These are phyloP conservation scores for Claviceps paspali DNA, from an alignment of 2,329 filamentous ascomycete species.

Conservation along the genomic window DNA sequence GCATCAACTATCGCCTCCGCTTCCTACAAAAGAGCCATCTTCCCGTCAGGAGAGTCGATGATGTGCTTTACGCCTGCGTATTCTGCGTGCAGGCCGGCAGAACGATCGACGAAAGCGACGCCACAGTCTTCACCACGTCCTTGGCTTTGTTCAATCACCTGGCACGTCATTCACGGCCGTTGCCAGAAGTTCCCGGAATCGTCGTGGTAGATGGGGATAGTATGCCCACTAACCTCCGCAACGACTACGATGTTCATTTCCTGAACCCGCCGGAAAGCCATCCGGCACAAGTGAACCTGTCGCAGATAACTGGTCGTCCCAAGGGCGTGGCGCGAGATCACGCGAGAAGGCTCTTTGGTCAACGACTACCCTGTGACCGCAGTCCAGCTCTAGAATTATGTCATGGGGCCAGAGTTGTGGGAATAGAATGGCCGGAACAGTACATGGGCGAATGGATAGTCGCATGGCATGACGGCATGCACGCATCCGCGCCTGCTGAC, in stretches of 20 bases:
- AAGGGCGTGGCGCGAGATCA: constrained; percentile 30
- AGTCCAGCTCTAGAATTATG: constrained; percentile 31
- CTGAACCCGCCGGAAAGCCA: constrained; percentile 23
- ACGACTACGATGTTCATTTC: constrained; percentile 41
- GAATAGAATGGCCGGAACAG: constrained; percentile 33
- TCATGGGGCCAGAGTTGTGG: constrained; percentile 32
- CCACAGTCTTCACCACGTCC: constrained; percentile 40
- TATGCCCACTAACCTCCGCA: constrained; percentile 23
- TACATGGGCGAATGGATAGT: constrained; percentile 42
- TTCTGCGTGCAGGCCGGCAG: constrained; percentile 35
- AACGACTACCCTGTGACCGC: constrained; percentile 29
- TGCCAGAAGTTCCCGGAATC: constrained; percentile 33
- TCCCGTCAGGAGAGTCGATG: constrained; percentile 31
- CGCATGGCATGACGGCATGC: constrained; percentile 39
- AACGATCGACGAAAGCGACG: constrained; percentile 38
- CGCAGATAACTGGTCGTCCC: constrained; percentile 26
- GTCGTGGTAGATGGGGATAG: constrained; percentile 30
- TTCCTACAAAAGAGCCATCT: constrained; percentile 42
- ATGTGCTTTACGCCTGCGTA: constrained; percentile 37
- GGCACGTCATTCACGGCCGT: constrained; percentile 35
- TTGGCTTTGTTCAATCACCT: constrained; percentile 37
- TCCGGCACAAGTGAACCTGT: constrained; percentile 24
- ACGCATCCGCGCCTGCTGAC: constrained; percentile 34
- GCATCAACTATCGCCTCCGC: constrained; percentile 35
- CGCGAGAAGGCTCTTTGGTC: constrained; percentile 30